A percentile compares a stretch with the other conserved stretches of the same genome.
Evolutionary conservation across 306 rosid species (phyloP).

Genomic region (Lagenaria siceraria): DNA sequence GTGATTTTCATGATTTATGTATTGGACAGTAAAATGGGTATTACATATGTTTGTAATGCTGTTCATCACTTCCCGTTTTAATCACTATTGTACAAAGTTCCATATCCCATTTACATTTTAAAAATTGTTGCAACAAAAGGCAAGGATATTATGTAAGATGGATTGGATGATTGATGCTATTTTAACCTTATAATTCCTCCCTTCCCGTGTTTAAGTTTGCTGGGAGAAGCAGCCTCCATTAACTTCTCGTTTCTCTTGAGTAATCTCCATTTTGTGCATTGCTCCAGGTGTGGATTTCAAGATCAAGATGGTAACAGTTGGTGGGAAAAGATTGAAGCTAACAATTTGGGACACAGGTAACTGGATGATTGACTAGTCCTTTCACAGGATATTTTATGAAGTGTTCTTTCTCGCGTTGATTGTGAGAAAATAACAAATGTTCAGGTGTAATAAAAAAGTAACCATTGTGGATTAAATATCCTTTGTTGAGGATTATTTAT

Average conservation of each 20-base stretch:
- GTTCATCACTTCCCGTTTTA: background rate
- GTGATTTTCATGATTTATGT: background rate
- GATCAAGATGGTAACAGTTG: constrained; percentile 64
- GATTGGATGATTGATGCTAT: background rate
- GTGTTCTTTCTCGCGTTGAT: background rate
- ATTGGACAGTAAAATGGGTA: background rate
- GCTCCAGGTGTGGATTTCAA: constrained; percentile 87
- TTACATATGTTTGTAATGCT: background rate
- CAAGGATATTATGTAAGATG: background rate
- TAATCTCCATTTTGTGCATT: background rate
- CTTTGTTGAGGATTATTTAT: background rate
- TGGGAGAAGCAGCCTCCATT: background rate
- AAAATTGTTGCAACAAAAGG: background rate
- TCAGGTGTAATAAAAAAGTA: background rate
- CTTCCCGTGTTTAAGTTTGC: background rate
- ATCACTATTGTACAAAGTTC: background rate
- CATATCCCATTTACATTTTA: background rate
- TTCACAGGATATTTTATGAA: background rate
- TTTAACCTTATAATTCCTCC: background rate
- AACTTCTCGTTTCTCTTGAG: background rate
- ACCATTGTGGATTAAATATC: background rate
- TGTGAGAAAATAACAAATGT: background rate
- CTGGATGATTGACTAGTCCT: background rate
- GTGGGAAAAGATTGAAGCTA: constrained; percentile 78
- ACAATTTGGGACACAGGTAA: constrained; percentile 99